phyloP scores from a whole-genome alignment of 495 filamentous ascomycete genomes.

The Hypoxylon rickii region DNA sequence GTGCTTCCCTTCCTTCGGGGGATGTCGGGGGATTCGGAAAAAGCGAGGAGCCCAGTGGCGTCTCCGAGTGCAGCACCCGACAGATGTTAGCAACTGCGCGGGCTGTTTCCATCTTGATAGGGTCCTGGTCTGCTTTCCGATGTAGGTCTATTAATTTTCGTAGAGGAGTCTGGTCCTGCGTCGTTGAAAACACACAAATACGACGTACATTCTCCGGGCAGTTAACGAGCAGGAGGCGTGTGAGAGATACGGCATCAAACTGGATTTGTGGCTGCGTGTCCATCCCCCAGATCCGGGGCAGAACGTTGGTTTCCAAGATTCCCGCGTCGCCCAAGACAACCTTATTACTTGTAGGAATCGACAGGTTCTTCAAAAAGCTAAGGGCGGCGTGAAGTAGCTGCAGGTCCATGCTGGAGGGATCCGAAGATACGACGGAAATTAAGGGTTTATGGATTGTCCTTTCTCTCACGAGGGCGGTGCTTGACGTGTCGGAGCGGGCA shows the following conservation, averaged over 20 bases:
- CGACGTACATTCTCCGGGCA: constrained; percentile 61
- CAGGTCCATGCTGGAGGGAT: constrained; percentile 33
- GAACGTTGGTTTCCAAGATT: constrained; percentile 49
- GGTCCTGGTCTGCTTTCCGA: constrained; percentile 61
- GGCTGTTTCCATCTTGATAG: constrained; percentile 75
- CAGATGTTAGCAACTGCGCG: constrained; percentile 68
- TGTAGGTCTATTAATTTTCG: constrained; percentile 64
- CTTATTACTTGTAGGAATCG: constrained; percentile 69
- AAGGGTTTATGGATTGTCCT: constrained; percentile 60
- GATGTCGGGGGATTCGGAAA: not conserved
- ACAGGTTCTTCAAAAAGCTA: constrained; percentile 80
- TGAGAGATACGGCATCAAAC: constrained; percentile 68
- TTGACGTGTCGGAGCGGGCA: constrained; percentile 70
- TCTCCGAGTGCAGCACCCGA: constrained; percentile 55
- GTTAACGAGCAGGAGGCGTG: constrained; percentile 66
- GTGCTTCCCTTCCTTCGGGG: constrained; percentile 4
- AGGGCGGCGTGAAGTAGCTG: constrained; percentile 68
- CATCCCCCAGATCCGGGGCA: constrained; percentile 65
- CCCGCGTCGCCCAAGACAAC: constrained; percentile 58
- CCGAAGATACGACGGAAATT: constrained; percentile 52
- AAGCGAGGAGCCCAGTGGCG: constrained; percentile 5
- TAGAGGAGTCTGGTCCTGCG: constrained; percentile 56
- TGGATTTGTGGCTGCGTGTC: constrained; percentile 69
- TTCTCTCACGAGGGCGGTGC: constrained; percentile 59
- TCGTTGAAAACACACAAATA: constrained; percentile 48